Evolutionary conservation across 768 basidiomycete genomes (phyloP), one percentile per base, ranked within the genome.

Genomic region (Leccinum truebloodii): DNA sequence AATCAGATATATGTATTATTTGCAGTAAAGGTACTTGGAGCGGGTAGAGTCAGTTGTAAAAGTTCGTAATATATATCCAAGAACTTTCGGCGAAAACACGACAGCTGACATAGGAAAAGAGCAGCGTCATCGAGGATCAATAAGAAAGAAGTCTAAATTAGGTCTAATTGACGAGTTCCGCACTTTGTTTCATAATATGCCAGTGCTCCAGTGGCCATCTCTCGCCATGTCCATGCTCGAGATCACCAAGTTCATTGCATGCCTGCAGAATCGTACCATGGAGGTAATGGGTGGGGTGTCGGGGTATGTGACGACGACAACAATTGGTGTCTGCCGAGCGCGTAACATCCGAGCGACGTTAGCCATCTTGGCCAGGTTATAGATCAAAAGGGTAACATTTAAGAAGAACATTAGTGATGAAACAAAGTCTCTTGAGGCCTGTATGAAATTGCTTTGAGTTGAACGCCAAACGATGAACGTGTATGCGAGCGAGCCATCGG

Each of bases 231-330:
- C 87, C 88, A 72, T 95, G 89, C 78, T 97, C 98, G 76, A 98
- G 77, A 76, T 96, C 95, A 63, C 97, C 97, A 63, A 98, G 80
- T 75, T 97, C 95, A 73, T 97, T 94, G 69, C 89, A 93, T 8
- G 96, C 95, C 46, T 82, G 77, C 52, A 99, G 79, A 30, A 98
- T 77, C 12, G 78, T 77, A 76, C 98, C 97, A 98, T 86, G 70
- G 86, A 84, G 9, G 92, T 92, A 62, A 94, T 86, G 44, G 97
- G 84, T 14, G 94, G 87, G 28, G 95, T 97, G 1, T 94, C 94
- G 7, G 89, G 91, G 28, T 30, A 30, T 30, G 28, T 30, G 28
- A 30, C 8, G 8, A 30, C 28, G 2, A 30, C 28, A 30, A 30
- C 28, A 30, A 30, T 30, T 30, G 28, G 28, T 30, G 28, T 30